A percentile compares a stretch with the other conserved stretches of the same genome.
Evolutionary conservation across 202 grass and related monocot species (phyloP).

Genomic region (Elaeis oleifera): DNA sequence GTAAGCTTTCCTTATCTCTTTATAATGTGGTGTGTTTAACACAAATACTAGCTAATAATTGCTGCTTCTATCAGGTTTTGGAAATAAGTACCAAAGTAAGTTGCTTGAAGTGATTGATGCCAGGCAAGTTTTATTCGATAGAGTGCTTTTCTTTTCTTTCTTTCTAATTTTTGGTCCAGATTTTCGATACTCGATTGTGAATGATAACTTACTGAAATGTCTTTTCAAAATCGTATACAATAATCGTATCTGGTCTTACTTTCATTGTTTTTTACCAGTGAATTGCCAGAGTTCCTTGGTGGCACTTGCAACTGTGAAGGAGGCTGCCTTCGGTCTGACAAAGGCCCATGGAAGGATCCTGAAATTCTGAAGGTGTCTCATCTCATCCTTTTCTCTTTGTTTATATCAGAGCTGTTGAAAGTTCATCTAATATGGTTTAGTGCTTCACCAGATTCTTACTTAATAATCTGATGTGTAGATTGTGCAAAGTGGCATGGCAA

Average conservation of each 20-base stretch:
- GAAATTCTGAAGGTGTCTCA: constrained; percentile 63
- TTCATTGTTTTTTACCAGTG: constrained; percentile 34
- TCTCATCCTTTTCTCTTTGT: not conserved
- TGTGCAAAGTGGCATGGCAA: constrained; percentile 69
- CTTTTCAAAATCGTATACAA: not conserved
- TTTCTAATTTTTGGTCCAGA: constrained; percentile 15
- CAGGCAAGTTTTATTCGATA: constrained; percentile 31
- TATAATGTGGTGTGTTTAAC: too few relatives aligned
- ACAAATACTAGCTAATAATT: not conserved
- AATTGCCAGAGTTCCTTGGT: constrained; percentile 87
- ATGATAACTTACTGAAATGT: constrained; percentile 1
- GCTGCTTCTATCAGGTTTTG: constrained; percentile 48
- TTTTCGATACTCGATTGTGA: not conserved
- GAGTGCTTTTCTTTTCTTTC: constrained; percentile 1
- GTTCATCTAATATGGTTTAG: too few relatives aligned
- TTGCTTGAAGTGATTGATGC: constrained; percentile 96
- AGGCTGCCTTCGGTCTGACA: constrained; percentile 88
- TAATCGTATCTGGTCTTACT: not conserved
- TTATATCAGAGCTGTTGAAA: not conserved
- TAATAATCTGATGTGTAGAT: constrained; percentile 45
- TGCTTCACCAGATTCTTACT: not conserved
- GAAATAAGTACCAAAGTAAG: constrained; percentile 96
- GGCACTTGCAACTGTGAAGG: constrained; percentile 82
- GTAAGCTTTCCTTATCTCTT: constrained; percentile 13
- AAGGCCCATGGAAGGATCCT: constrained; percentile 85